A percentile compares a stretch with the other conserved stretches of the same genome.
Evolutionary conservation across 2,329 filamentous ascomycete species (phyloP).

Genomic region (Zasmidium angulare): DNA sequence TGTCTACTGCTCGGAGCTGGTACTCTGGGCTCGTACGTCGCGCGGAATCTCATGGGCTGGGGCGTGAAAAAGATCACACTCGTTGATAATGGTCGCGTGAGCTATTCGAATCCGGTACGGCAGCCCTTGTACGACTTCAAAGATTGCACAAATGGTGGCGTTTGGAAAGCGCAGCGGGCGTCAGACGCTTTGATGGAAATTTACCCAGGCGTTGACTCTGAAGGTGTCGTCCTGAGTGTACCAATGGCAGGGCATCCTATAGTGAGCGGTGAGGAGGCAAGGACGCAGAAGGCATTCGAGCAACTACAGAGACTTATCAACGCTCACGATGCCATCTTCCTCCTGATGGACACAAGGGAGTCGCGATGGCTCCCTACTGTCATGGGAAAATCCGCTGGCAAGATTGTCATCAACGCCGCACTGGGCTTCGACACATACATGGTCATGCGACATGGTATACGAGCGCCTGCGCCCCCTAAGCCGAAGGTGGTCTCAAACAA

Average conservation of each 20-base stretch:
- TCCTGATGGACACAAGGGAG: constrained; percentile 98
- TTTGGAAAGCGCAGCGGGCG: constrained; percentile 77
- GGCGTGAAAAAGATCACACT: constrained; percentile 94
- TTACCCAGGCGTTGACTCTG: constrained; percentile 83
- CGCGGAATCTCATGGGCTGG: constrained; percentile 90
- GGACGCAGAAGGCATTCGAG: constrained; percentile 71
- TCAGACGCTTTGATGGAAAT: constrained; percentile 79
- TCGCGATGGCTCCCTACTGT: constrained; percentile 93
- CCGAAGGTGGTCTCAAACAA: constrained; percentile 17
- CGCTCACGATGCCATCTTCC: constrained; percentile 85
- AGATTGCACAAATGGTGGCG: constrained; percentile 83
- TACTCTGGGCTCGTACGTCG: constrained; percentile 91
- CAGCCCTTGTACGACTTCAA: constrained; percentile 90
- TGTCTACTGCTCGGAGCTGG: constrained; percentile 90
- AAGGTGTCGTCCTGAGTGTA: constrained; percentile 78
- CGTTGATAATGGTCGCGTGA: constrained; percentile 88
- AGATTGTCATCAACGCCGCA: constrained; percentile 95
- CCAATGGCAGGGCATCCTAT: constrained; percentile 96
- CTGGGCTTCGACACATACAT: constrained; percentile 96
- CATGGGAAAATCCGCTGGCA: constrained; percentile 88
- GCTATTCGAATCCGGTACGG: constrained; percentile 93
- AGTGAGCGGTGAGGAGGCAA: constrained; percentile 62
- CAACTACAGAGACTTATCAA: constrained; percentile 72
- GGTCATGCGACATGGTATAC: constrained; percentile 89
- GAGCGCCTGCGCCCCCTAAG: constrained; percentile 29